A percentile compares a stretch with the other conserved stretches of the same genome.
Evolutionary conservation across 306 rosid species (phyloP).

Genomic region (Vigna reflexopilosa): DNA sequence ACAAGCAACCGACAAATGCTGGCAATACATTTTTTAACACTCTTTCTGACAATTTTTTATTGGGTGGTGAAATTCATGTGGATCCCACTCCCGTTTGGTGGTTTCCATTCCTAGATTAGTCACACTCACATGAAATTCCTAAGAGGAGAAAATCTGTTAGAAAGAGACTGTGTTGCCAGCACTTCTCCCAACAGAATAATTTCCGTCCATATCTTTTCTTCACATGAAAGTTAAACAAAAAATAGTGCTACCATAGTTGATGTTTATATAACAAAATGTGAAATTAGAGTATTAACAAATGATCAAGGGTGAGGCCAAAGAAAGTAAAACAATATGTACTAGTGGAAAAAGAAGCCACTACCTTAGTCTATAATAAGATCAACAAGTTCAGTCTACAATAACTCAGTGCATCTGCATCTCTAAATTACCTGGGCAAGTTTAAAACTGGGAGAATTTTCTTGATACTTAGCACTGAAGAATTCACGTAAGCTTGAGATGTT

Average conservation of each 20-base stretch:
- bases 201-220: not conserved
- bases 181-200: constrained; percentile 6
- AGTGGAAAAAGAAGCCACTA: too few relatives aligned
- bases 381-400: constrained; percentile 33
- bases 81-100: not conserved
- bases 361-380: not conserved
- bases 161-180: not conserved
- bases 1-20: not conserved
- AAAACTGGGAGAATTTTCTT: constrained; percentile 93
- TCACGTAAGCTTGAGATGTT: constrained; percentile 81
- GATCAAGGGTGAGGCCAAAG: too few relatives aligned
- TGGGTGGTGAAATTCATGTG: not conserved
- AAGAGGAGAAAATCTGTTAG: not conserved
- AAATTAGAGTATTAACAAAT: not conserved
- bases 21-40: not conserved
- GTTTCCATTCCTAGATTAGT: not conserved
- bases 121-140: not conserved
- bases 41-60: not conserved
- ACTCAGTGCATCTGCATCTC: constrained; percentile 33
- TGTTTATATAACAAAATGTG: not conserved
- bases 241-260: not conserved
- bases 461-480: constrained; percentile 88
- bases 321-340: too few relatives aligned
- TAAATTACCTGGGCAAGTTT: constrained; percentile 96
- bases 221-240: constrained; percentile 12